A percentile compares a stretch with the other conserved stretches of the same genome.
Evolutionary conservation across 2,329 filamentous ascomycete species (phyloP).

Genomic region (Diaporthe velutina): DNA sequence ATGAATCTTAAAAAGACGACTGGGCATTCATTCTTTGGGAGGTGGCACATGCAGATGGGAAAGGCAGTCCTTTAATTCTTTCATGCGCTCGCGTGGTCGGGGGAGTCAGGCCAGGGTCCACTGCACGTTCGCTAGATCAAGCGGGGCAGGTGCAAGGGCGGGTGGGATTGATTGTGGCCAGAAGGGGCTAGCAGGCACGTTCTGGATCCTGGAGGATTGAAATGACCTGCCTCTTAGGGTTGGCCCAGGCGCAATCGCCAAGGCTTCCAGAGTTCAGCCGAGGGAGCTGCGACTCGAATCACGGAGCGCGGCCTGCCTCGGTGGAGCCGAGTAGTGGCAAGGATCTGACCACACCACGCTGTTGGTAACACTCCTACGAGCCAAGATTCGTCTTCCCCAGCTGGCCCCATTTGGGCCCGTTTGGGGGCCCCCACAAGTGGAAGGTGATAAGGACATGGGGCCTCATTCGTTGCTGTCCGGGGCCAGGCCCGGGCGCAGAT

Average conservation of each 20-base stretch:
- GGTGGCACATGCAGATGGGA: background rate
- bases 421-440: background rate
- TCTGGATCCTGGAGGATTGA: slow-evolving; percentile 23
- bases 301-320: background rate
- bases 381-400: too few relatives aligned
- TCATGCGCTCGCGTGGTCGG: slow-evolving; percentile 9
- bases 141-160: slow-evolving; percentile 16
- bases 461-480: slow-evolving; percentile 3
- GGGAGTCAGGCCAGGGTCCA: slow-evolving; percentile 21
- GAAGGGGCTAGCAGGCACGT: background rate
- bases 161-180: background rate
- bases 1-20: background rate
- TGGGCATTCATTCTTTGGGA: background rate
- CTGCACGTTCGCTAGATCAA: slow-evolving; percentile 21
- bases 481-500: background rate
- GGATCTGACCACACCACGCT: background rate
- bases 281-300: background rate
- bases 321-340: slow-evolving; percentile 6
- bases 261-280: background rate
- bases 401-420: background rate
- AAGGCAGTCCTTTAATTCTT: background rate
- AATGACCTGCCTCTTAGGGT: slow-evolving; percentile 10
- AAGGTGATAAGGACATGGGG: slow-evolving; percentile 7
- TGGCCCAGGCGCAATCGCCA: background rate
- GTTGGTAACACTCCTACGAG: slow-evolving; percentile 6